Evolutionary conservation across 2,329 filamentous ascomycete species (phyloP).

Genomic region (Calonectria fujianensis): DNA sequence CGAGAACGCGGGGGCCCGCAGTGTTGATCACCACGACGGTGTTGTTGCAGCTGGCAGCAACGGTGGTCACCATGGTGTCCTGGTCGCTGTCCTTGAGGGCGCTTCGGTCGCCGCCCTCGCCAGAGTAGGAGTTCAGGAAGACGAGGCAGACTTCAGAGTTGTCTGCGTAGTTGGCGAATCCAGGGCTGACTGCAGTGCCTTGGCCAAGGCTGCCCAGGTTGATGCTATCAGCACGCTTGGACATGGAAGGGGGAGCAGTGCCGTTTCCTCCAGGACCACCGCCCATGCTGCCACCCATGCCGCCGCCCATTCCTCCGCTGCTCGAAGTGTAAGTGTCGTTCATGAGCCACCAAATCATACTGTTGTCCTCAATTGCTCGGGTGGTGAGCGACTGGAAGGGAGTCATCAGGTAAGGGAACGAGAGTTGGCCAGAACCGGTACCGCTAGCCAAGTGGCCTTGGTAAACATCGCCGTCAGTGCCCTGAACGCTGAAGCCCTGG

Average conservation of each 20-base stretch:
- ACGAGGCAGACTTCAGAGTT: constrained; percentile 68
- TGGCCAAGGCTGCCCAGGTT: constrained; percentile 10
- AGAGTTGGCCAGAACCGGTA: constrained; percentile 69
- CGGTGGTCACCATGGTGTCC: constrained; percentile 76
- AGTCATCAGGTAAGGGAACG: constrained; percentile 68
- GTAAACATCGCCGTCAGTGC: constrained; percentile 28
- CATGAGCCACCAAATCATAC: constrained; percentile 28
- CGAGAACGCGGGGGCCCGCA: constrained; percentile 77
- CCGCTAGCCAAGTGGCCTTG: constrained; percentile 69
- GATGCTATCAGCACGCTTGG: constrained; percentile 18
- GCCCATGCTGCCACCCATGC: not conserved
- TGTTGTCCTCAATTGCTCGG: constrained; percentile 62
- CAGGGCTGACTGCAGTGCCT: constrained; percentile 1
- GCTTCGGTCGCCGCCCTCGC: constrained; percentile 83
- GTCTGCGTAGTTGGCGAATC: constrained; percentile 22
- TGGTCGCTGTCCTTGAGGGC: constrained; percentile 73
- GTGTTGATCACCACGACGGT: constrained; percentile 81
- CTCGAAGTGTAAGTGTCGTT: not conserved
- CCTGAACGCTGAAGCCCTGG: constrained; percentile 11
- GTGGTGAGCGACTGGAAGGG: constrained; percentile 72
- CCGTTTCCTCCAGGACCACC: constrained; percentile 1
- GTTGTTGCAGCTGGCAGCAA: constrained; percentile 62
- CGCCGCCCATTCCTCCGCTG: not conserved
- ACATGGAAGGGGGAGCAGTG: not conserved
- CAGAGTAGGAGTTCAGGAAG: constrained; percentile 81